Percentiles rank a stretch among this genome's conserved stretches.
These are phyloP conservation scores for Penicillium chermesinum DNA, from an alignment of 495 filamentous ascomycete genomes.

Conservation along the genomic window DNA sequence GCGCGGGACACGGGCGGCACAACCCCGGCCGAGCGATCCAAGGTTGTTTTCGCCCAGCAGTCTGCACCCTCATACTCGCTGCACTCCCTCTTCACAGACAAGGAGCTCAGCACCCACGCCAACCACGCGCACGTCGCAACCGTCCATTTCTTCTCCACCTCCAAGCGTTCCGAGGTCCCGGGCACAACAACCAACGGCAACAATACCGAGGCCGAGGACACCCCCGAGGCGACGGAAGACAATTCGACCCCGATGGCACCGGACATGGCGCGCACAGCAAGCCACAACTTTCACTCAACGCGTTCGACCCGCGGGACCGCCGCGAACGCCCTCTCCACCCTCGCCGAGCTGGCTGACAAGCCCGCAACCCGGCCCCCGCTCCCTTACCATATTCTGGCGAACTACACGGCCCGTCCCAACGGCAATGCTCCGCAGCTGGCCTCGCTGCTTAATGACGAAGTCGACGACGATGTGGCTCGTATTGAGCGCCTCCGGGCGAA, in stretches of 20 bases:
- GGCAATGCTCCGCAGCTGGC: slow-evolving; percentile 47
- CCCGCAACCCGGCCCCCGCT: slow-evolving; percentile 58
- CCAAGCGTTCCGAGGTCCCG: slow-evolving; percentile 46
- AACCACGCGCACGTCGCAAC: slow-evolving; percentile 66
- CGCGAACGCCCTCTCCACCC: slow-evolving; percentile 50
- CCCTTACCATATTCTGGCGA: slow-evolving; percentile 54
- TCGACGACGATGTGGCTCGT: slow-evolving; percentile 53
- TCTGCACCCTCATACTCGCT: slow-evolving; percentile 63
- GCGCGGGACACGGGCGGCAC: slow-evolving; percentile 49
- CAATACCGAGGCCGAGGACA: slow-evolving; percentile 44
- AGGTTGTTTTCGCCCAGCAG: slow-evolving; percentile 35
- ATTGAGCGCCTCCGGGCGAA: slow-evolving; percentile 45
- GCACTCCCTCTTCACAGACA: slow-evolving; percentile 88
- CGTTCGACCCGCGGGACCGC: slow-evolving; percentile 60
- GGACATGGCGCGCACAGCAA: slow-evolving; percentile 67
- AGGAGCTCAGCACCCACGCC: slow-evolving; percentile 74
- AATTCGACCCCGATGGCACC: slow-evolving; percentile 50
- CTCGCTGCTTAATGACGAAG: slow-evolving; percentile 52
- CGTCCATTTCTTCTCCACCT: slow-evolving; percentile 47
- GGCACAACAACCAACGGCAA: slow-evolving; percentile 40
- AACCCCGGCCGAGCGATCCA: slow-evolving; percentile 45
- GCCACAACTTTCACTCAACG: slow-evolving; percentile 61
- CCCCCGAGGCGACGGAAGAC: slow-evolving; percentile 45
- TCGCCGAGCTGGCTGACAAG: slow-evolving; percentile 61
- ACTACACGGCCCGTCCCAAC: slow-evolving; percentile 42